phyloP scores from a whole-genome alignment of 768 basidiomycete genomes.

The Kockovaella imperatae region DNA sequence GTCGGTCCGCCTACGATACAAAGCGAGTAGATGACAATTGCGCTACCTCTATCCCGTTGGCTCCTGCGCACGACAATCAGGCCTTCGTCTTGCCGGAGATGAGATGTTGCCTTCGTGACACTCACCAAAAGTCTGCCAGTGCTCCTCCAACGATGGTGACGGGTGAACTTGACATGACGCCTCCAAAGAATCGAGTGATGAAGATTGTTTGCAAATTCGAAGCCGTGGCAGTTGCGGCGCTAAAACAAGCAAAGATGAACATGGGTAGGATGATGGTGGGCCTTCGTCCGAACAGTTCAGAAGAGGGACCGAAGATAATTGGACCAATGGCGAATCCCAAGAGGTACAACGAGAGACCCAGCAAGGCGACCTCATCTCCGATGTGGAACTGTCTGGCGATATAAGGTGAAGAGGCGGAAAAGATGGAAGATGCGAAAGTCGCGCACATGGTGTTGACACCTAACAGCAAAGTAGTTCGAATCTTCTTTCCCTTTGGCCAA shows the following conservation, averaged over 20 bases:
- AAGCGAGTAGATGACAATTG: constrained; percentile 42
- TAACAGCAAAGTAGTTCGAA: constrained; percentile 26
- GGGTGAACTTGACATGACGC: constrained; percentile 2
- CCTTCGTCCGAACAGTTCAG: constrained; percentile 42
- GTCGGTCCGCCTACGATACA: constrained; percentile 44
- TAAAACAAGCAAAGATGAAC: constrained; percentile 43
- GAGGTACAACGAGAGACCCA: constrained; percentile 34
- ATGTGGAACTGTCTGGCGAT: constrained; percentile 34
- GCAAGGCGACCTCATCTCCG: constrained; percentile 33
- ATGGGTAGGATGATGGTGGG: constrained; percentile 30
- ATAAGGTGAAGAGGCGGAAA: constrained; percentile 31
- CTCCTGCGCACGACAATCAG: neutral
- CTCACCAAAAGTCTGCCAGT: no score
- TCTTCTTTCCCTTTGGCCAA: constrained; percentile 27
- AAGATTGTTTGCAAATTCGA: constrained; percentile 43
- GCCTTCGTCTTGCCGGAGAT: constrained; percentile 15
- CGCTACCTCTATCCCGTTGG: constrained; percentile 27
- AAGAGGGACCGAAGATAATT: constrained; percentile 34
- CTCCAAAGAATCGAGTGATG: constrained; percentile 39
- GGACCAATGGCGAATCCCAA: constrained; percentile 26
- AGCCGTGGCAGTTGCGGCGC: constrained; percentile 42
- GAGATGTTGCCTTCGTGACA: no score
- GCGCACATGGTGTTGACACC: constrained; percentile 43
- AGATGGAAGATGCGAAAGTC: constrained; percentile 41
- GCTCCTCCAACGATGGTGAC: neutral